Base-by-base conservation (phyloP, 257 asterid species). In the Fraxinus excelsior region DNA sequence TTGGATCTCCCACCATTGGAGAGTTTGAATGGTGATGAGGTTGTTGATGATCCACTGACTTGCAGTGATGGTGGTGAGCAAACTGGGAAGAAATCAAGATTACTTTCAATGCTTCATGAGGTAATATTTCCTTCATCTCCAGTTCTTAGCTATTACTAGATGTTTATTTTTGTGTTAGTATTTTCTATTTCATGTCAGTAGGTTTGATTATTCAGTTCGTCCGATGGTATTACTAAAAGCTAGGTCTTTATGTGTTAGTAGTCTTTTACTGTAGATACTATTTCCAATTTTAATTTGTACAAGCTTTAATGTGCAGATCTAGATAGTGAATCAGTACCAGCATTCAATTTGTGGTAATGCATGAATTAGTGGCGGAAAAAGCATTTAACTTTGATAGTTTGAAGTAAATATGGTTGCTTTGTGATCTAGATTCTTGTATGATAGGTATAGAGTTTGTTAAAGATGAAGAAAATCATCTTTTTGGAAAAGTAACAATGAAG, bases 51-150 rank as follows among this genome's bases (percentile, higher is more conserved):
- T 56, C 75, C 86, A 0, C 75, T 77, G 16, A 70, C 72, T 79
- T 85, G 84, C 83, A 74, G 79, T 49, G 87, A 76, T 73, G 91
- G 87, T 11, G 77, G 75, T 34, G 96, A 88, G 29, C 91, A 85
- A n/a, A 81, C 87, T 64, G 82, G 92, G 91, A 93, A 93, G 86
- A 95, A 93, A 37, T 90, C 99, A 23, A 90, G 91, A 78, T 76
- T 95, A 72, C 88, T 95, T 73, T 89, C 96, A 0, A 83, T 95
- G 94, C 99, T 95, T 19, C 82, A 93, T 68, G 99, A 95, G 99
- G 99, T 42, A 42, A 42, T 42, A 42, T 42, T 42, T 13, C 51
- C 51, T 42, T 2, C 5, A 42, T 42, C 51, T 42, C 51, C 51
- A 42, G 18, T 42, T 42, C 18, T 42, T 42, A 12, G 40, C 26